Conservation (phyloP, 75 land plant genomes). For the Sequoiadendron giganteum region DNA sequence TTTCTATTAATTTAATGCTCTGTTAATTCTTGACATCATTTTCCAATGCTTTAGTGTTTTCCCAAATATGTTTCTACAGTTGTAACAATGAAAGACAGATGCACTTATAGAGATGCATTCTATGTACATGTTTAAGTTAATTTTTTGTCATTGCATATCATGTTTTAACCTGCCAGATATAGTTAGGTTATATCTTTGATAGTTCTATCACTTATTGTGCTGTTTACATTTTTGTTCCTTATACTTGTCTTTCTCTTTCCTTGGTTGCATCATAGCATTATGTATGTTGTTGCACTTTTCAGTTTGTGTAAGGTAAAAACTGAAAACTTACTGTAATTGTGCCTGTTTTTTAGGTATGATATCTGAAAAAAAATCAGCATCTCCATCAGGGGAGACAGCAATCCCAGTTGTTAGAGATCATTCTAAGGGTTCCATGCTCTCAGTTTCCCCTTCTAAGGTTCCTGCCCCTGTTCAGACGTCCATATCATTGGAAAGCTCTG, state of each 20-base stretch:
- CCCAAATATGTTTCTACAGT: not conserved
- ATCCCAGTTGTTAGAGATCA: not conserved
- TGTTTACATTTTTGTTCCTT: not conserved
- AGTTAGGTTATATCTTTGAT: not conserved
- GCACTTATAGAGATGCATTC: not conserved
- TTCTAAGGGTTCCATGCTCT: constrained; percentile 4
- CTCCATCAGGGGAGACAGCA: not conserved
- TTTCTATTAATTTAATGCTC: not conserved
- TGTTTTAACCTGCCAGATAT: not conserved
- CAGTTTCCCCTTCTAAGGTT: not conserved
- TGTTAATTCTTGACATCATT: not conserved
- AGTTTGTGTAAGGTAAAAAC: not conserved
- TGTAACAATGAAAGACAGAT: not conserved
- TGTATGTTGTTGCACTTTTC: not conserved
- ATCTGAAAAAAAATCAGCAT: constrained; percentile 4
- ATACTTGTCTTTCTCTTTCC: not conserved
- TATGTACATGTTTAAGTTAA: not conserved
- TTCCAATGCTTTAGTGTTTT: not conserved
- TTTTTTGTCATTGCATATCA: not conserved
- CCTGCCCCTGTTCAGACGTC: not conserved
- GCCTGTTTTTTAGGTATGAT: not conserved
- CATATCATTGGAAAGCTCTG: not conserved
- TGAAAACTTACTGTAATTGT: not conserved
- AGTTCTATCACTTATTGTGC: not conserved
- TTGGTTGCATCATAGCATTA: not conserved